Percentiles rank a stretch among this genome's conserved stretches.
These are phyloP conservation scores for Zygosaccharomyces sapae DNA, from an alignment of 1,139 yeast genomes.

Conservation along the genomic window DNA sequence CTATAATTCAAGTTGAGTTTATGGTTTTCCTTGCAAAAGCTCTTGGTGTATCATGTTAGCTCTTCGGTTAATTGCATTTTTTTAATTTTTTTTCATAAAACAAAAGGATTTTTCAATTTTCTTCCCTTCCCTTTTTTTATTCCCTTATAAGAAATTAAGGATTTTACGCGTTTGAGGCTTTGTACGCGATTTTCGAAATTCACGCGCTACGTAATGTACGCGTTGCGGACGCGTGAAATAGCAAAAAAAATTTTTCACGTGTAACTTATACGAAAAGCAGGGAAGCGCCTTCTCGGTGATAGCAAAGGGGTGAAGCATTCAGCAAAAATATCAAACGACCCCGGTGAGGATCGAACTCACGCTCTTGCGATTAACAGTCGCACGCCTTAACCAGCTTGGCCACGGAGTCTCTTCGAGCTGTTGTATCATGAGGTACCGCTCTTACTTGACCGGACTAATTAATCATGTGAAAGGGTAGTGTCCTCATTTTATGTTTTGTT, in stretches of 20 bases:
- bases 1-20: not conserved
- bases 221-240: not conserved
- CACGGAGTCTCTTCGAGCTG: slow-evolving; percentile 15
- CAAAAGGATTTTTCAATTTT: not conserved
- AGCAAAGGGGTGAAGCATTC: too few species aligned
- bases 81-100: not conserved
- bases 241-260: not conserved
- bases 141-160: not conserved
- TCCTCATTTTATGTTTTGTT: too few species aligned
- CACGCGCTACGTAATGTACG: not conserved
- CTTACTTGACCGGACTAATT: too few species aligned
- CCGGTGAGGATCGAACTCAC: slow-evolving; percentile 23
- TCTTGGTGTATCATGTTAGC: not conserved
- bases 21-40: not conserved
- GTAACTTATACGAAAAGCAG: not conserved
- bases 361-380: slow-evolving; percentile 25
- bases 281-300: not conserved
- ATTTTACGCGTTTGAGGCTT: not conserved
- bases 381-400: slow-evolving; percentile 25
- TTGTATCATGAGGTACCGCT: too few species aligned
- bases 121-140: not conserved
- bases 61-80: not conserved
- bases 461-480: too few species aligned
- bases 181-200: slow-evolving; percentile 3
- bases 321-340: slow-evolving; percentile 10